phyloP scores from a whole-genome alignment of 106 monocot species.

The Phalaenopsis equestris region DNA sequence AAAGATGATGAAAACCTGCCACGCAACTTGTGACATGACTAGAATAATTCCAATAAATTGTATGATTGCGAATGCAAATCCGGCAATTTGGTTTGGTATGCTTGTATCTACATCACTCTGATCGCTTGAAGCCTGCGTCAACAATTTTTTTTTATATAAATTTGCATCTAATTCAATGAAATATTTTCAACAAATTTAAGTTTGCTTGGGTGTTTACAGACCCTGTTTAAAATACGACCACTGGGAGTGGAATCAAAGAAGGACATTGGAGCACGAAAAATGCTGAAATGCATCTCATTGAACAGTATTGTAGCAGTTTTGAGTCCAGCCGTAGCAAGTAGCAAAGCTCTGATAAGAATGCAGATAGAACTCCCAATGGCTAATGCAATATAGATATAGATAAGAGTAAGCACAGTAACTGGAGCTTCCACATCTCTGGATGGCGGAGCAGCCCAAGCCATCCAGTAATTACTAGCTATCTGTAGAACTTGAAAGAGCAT shows the following conservation, averaged over 20 bases:
- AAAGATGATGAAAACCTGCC: conserved; percentile 85
- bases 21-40: conserved; percentile 89
- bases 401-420: conserved; percentile 36
- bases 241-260: conserved; percentile 95
- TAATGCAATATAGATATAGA: conserved; percentile 68
- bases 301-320: conserved; percentile 74
- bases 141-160: neutral
- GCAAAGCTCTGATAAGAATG: conserved; percentile 46
- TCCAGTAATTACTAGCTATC: conserved; percentile 58
- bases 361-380: conserved; percentile 64
- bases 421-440: conserved; percentile 48
- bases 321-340: conserved; percentile 57
- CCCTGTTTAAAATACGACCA: conserved; percentile 76
- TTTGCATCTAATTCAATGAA: neutral
- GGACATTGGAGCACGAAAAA: conserved; percentile 68
- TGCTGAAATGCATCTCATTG: conserved; percentile 37
- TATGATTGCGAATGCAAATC: conserved; percentile 65
- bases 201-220: conserved; percentile 10
- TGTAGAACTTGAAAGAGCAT: conserved; percentile 65
- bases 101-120: conserved; percentile 53
- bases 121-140: conserved; percentile 68
- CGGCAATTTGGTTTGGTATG: conserved; percentile 39
- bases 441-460: conserved; percentile 34
- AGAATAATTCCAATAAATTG: conserved; percentile 66
- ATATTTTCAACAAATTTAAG: neutral